These are phyloP conservation scores for Actinidia chinensis DNA, from an alignment of 179 eudicot genomes.

Conservation along the genomic window DNA sequence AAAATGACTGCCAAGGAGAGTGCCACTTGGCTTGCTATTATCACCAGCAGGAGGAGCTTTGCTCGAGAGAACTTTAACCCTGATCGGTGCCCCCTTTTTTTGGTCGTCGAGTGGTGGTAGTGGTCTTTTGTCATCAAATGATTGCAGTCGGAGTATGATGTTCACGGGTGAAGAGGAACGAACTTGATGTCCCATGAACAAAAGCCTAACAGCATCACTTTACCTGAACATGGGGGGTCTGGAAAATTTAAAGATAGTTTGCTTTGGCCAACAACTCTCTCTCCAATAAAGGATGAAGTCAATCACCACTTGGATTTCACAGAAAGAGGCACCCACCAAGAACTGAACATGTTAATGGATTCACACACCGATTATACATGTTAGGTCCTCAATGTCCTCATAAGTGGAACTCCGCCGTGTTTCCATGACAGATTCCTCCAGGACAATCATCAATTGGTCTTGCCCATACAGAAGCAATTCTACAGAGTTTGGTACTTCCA, in stretches of 20 bases:
- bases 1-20: conserved; percentile 74
- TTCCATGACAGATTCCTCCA: conserved; percentile 57
- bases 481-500: conserved; percentile 32
- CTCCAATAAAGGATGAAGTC: conserved; percentile 41
- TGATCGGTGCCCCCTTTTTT: conserved; percentile 42
- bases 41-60: conserved; percentile 54
- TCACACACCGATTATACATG: conserved; percentile 59
- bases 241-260: conserved; percentile 25
- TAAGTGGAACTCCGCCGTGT: conserved; percentile 40
- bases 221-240: conserved; percentile 32
- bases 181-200: conserved; percentile 39
- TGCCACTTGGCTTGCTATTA: conserved; percentile 57
- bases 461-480: conserved; percentile 44
- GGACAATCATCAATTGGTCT: conserved; percentile 58
- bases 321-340: conserved; percentile 60
- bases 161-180: conserved; percentile 44
- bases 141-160: conserved; percentile 63
- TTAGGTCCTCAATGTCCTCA: conserved; percentile 61
- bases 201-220: conserved; percentile 35
- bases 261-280: conserved; percentile 23
- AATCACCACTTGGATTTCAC: conserved; percentile 41
- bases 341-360: conserved; percentile 33
- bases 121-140: conserved; percentile 38
- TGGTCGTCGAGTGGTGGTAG: conserved; percentile 40
- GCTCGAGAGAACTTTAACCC: conserved; percentile 63